Percentiles rank a stretch among this genome's conserved stretches.
These are phyloP conservation scores for Diaporthe ampelina DNA, from an alignment of 2,329 filamentous ascomycete genomes.

Conservation along the genomic window DNA sequence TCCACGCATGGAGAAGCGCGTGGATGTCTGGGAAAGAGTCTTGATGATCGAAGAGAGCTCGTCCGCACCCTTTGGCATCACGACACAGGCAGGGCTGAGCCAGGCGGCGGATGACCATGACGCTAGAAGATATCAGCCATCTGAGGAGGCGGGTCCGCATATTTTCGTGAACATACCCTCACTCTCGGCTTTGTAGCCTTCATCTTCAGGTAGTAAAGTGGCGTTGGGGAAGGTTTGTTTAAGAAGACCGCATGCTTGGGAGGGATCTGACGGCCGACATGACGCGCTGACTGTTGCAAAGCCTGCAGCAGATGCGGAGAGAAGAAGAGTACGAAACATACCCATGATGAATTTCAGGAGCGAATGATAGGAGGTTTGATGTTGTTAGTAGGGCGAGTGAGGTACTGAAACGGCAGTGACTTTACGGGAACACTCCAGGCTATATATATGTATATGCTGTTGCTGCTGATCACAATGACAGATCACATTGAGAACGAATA, in stretches of 20 bases:
- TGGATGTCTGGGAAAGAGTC: slow-evolving; percentile 42
- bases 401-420: no score
- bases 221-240: slow-evolving; percentile 11
- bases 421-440: not conserved
- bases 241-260: slow-evolving; percentile 3
- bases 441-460: not conserved
- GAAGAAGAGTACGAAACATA: slow-evolving; percentile 7
- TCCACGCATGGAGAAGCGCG: slow-evolving; percentile 48
- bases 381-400: not conserved
- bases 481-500: not conserved
- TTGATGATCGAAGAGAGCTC: slow-evolving; percentile 39
- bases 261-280: not conserved
- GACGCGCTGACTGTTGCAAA: not conserved
- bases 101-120: slow-evolving; percentile 20
- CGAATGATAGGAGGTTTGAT: not conserved
- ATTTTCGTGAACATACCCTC: not conserved
- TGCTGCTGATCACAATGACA: not conserved
- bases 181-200: not conserved
- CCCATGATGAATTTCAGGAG: slow-evolving; percentile 11
- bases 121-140: not conserved
- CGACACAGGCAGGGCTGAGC: slow-evolving; percentile 46
- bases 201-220: slow-evolving; percentile 10
- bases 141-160: not conserved
- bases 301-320: not conserved
- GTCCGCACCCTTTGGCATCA: slow-evolving; percentile 44